Conservation (phyloP, 78 protist species). For the Dictyostelium capitatum region DNA sequence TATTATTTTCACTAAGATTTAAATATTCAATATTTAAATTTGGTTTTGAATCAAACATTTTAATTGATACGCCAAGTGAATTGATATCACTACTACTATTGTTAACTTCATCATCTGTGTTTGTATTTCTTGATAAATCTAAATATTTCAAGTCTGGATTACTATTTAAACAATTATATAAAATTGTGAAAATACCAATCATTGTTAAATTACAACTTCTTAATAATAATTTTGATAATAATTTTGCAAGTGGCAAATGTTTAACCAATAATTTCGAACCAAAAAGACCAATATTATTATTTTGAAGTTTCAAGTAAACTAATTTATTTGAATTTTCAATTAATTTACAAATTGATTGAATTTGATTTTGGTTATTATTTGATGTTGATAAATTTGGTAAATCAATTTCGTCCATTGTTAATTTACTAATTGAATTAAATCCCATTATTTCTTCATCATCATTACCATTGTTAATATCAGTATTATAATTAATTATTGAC, state of each 20-base stretch:
- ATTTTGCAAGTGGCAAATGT: background rate
- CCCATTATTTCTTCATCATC: background rate
- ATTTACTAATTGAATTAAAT: background rate
- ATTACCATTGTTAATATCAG: background rate
- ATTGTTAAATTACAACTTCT: background rate
- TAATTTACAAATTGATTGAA: background rate
- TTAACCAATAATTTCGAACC: background rate
- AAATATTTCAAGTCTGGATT: background rate
- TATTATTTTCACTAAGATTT: background rate
- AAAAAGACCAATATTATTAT: slow-evolving; percentile 1
- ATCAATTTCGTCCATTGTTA: background rate
- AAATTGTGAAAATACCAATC: background rate
- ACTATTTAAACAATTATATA: slow-evolving; percentile 3
- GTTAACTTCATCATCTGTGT: background rate
- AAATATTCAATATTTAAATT: background rate
- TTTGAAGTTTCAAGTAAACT: background rate
- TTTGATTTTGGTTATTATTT: background rate
- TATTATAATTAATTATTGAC: background rate
- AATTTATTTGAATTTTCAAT: slow-evolving; percentile 7
- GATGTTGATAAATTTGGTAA: background rate
- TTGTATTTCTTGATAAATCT: too few species aligned
- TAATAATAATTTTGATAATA: background rate
- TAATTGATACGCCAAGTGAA: background rate
- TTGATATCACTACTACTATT: background rate
- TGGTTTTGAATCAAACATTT: background rate